phyloP scores from a whole-genome alignment of 1,284 basidiomycete genomes.

The Malassezia japonica region DNA sequence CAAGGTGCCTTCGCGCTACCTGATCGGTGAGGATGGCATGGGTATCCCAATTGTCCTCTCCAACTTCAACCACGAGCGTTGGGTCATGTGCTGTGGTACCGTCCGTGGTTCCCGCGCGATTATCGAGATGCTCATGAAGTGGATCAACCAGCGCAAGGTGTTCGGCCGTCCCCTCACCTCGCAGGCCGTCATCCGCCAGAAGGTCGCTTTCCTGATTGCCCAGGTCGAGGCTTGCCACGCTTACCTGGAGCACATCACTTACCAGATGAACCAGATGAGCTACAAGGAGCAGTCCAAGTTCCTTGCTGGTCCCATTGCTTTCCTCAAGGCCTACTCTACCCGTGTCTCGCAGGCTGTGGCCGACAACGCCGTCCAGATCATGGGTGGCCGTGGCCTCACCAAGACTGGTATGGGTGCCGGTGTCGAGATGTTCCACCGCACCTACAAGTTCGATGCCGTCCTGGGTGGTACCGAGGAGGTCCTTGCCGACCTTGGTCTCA shows the following conservation, averaged over 20 bases:
- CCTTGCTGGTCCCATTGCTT: conserved; percentile 60
- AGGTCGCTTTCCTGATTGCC: conserved; percentile 75
- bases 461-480: conserved; percentile 50
- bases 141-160: conserved; percentile 47
- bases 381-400: conserved; percentile 61
- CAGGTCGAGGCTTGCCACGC: conserved; percentile 71
- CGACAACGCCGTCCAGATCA: conserved; percentile 67
- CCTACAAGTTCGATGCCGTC: conserved; percentile 63
- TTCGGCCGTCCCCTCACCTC: conserved; percentile 59
- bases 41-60: conserved; percentile 65
- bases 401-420: conserved; percentile 57
- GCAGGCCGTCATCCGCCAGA: conserved; percentile 72
- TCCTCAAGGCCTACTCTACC: conserved; percentile 57
- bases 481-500: conserved; percentile 53
- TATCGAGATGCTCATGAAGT: conserved; percentile 40
- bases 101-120: conserved; percentile 53
- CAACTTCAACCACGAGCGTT: conserved; percentile 51
- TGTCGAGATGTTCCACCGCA: conserved; percentile 53
- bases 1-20: conserved; percentile 72
- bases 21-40: conserved; percentile 70
- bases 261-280: conserved; percentile 74
- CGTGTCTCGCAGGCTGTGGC: conserved; percentile 53
- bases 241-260: conserved; percentile 80
- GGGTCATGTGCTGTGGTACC: conserved; percentile 65
- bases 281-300: conserved; percentile 61